phyloP scores from a whole-genome alignment of 1,284 basidiomycete species.

The Cutaneotrichosporon mucoides region DNA sequence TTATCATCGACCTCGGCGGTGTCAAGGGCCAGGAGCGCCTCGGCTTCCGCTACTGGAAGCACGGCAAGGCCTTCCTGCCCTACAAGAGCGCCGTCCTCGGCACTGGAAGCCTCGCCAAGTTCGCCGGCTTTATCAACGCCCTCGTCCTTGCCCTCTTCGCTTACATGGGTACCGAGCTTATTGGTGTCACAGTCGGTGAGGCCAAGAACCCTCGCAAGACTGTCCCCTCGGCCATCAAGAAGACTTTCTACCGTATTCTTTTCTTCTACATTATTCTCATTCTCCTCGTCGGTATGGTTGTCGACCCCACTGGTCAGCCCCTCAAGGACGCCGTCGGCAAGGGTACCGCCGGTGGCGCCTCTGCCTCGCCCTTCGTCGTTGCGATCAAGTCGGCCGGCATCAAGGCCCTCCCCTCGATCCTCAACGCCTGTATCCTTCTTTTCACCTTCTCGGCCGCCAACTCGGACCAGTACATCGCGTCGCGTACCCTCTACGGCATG shows the following conservation, averaged over 20 bases:
- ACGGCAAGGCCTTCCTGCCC: slow-evolving; percentile 38
- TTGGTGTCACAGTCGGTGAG: slow-evolving; percentile 53
- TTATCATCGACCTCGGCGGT: slow-evolving; percentile 62
- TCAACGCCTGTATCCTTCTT: slow-evolving; percentile 49
- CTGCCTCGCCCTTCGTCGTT: slow-evolving; percentile 74
- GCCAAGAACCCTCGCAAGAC: slow-evolving; percentile 58
- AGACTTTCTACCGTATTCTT: slow-evolving; percentile 57
- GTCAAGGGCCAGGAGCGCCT: slow-evolving; percentile 62
- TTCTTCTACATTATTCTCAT: slow-evolving; percentile 60
- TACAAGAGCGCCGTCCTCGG: slow-evolving; percentile 6
- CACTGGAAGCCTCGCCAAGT: slow-evolving; percentile 52
- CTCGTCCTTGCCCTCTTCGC: slow-evolving; percentile 44
- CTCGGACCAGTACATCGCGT: slow-evolving; percentile 56
- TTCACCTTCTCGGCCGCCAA: slow-evolving; percentile 56
- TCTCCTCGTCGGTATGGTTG: slow-evolving; percentile 63
- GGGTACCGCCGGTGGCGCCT: slow-evolving; percentile 54
- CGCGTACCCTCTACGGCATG: slow-evolving; percentile 56
- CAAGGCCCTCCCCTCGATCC: slow-evolving; percentile 49
- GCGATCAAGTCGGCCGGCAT: slow-evolving; percentile 51
- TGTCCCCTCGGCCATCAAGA: slow-evolving; percentile 57
- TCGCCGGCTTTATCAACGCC: slow-evolving; percentile 60
- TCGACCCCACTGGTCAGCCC: slow-evolving; percentile 42
- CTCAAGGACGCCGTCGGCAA: slow-evolving; percentile 53
- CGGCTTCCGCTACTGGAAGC: slow-evolving; percentile 58
- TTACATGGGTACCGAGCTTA: slow-evolving; percentile 60